Conservation (phyloP, 306 rosid species). For the Casuarina cunninghamiana region DNA sequence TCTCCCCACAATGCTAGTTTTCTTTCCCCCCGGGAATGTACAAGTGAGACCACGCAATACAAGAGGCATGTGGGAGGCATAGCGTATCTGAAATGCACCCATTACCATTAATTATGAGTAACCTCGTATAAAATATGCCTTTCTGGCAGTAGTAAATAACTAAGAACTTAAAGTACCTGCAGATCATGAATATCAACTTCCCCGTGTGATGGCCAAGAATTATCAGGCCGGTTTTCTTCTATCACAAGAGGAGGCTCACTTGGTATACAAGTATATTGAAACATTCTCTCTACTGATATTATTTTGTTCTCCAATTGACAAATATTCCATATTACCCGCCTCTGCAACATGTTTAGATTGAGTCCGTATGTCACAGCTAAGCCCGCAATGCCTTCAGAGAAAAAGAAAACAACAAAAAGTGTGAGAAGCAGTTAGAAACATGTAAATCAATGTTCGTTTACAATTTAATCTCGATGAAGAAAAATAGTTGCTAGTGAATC, state of each 20-base stretch:
- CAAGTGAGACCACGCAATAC: too few species aligned
- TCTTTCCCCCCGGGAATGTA: too few species aligned
- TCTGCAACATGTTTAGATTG: constrained; percentile 54
- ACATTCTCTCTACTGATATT: constrained; percentile 82
- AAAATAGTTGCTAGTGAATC: background rate
- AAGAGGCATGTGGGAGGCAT: too few species aligned
- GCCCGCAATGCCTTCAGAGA: constrained; percentile 66
- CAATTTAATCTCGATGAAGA: constrained; percentile 1
- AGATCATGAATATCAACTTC: constrained; percentile 67
- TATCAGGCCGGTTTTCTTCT: constrained; percentile 55
- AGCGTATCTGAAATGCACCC: too few species aligned
- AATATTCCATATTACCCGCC: constrained; percentile 44
- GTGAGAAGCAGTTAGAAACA: constrained; percentile 2
- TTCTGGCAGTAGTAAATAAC: background rate
- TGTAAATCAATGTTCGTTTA: too few species aligned
- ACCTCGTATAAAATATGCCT: background rate
- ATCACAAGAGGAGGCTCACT: constrained; percentile 77
- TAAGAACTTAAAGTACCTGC: constrained; percentile 45
- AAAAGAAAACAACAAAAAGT: background rate
- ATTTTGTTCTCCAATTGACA: constrained; percentile 75
- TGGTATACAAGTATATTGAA: constrained; percentile 66
- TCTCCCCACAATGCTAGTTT: too few species aligned
- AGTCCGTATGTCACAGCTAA: constrained; percentile 86
- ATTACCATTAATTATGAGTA: background rate
- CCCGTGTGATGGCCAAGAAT: constrained; percentile 70